Conservation (phyloP, 2,329 filamentous ascomycete genomes). For the Aspergillus puulaauensis region DNA sequence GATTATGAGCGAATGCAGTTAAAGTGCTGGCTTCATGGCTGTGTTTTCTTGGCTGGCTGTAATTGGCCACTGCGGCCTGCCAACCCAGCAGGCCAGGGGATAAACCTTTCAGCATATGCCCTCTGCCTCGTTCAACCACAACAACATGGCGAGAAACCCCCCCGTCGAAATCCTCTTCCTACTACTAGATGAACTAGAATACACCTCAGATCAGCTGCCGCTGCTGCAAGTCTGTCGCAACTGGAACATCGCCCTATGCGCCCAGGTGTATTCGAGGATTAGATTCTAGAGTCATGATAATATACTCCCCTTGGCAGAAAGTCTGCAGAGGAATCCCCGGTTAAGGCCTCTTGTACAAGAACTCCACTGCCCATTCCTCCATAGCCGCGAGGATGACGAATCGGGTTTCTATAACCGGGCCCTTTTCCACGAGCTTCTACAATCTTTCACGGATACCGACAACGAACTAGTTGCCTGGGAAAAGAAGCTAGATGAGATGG, state of each 20-base stretch:
- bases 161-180: not conserved
- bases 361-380: not conserved
- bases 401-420: not conserved
- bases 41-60: too few species aligned
- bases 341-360: not conserved
- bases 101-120: too few species aligned
- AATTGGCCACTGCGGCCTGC: too few species aligned
- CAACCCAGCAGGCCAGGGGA: too few species aligned
- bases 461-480: not conserved
- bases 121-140: too few species aligned
- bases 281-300: not conserved
- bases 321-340: not conserved
- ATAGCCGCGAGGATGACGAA: not conserved
- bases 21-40: too few species aligned
- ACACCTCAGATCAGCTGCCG: not conserved
- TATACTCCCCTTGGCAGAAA: not conserved
- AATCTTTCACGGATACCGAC: not conserved
- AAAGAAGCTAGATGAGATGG: not conserved
- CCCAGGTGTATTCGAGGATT: not conserved
- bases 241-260: not conserved
- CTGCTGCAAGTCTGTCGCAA: not conserved
- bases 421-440: not conserved
- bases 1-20: too few species aligned
- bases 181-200: not conserved
- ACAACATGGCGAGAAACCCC: too few species aligned